Evolutionary conservation across 2,329 filamentous ascomycete species (phyloP), one percentile per base, ranked within the genome.

Genomic region (Cyanodermella asteris): DNA sequence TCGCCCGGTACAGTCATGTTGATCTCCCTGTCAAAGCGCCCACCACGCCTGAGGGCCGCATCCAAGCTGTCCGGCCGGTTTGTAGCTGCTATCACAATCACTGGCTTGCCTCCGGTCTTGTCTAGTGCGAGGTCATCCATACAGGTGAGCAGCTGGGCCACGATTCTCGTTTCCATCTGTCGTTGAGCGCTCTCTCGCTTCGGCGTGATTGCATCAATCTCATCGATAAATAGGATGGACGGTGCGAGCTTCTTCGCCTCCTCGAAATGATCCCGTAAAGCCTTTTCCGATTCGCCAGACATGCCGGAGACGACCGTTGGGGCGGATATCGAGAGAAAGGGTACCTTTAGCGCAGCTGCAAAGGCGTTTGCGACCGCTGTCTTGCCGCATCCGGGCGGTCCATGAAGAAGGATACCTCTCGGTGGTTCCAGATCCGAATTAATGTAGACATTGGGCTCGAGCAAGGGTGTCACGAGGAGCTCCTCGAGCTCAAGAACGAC

Each of bases 141-240:
- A 29, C 81, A 90, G 12, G 74, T 72, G 28, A 78, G 55, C 34
- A 94, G 67, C 41, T 91, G 76, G 1, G 70, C 66, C 8, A 90
- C 72, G 33, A 90, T 87, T 26, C 81, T 60, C 41, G 80, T 77
- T 43, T 91, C 81, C 67, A 90, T 84, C 35, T 91, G 80, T 39
- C 74, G 72, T 39, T 87, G 75, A 2, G 74, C 69, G 27, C 67
- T 76, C 33, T 91, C 78, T 28, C 75, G 61, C 45, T 90, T 91
- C 0, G 77, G 76, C 24, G 81, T 77, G 38, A 94, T 87, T 4
- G 74, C 72, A 46, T 97, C 82, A 26, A 97, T 93, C 51, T 97
- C 74, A 36, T 91, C 81, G 29, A 94, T 75, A 40, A 93, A 90
- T 4, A 97, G 61, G 5, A 97, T 58, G 39, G 80, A 91, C 0